Evolutionary conservation across 139 green algal genomes (phyloP).

Genomic region (Chlamydomonas eustigma): DNA sequence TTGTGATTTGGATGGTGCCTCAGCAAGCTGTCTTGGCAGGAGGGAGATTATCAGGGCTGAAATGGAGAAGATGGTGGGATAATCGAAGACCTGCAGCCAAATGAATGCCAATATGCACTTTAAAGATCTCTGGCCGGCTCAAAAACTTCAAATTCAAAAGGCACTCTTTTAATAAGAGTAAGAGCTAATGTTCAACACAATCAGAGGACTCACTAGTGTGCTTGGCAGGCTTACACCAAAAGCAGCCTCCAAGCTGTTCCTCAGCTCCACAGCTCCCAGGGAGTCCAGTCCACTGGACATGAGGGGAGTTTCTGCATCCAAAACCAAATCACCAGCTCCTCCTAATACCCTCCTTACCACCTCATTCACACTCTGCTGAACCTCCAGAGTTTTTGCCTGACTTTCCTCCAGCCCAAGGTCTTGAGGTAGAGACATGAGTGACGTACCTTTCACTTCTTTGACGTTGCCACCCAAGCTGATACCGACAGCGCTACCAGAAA

Average conservation of each 20-base stretch:
- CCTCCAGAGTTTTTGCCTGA: no score
- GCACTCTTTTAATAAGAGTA: no score
- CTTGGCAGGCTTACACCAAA: conserved; percentile 49
- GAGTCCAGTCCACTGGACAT: conserved; percentile 61
- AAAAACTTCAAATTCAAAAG: no score
- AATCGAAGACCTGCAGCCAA: conserved; percentile 60
- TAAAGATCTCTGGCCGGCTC: no score
- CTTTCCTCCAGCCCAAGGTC: neutral
- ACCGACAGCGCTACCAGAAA: conserved; percentile 51
- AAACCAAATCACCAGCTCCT: neutral
- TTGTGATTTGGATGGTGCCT: no score
- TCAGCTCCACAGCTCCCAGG: conserved; percentile 58
- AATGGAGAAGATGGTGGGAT: no score
- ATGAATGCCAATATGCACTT: no score
- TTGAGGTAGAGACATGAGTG: neutral
- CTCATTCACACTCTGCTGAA: neutral
- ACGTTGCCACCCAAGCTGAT: conserved; percentile 3
- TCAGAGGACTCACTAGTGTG: conserved; percentile 55
- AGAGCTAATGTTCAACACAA: no score
- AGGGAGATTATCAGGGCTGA: no score
- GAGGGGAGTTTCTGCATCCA: conserved; percentile 39
- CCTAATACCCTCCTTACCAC: neutral
- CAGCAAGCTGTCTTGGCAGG: no score
- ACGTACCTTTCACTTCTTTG: no score
- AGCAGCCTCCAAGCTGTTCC: conserved; percentile 42